phyloP scores from a whole-genome alignment of 1,139 yeast species.

The Suhomyces bolitotheri region DNA sequence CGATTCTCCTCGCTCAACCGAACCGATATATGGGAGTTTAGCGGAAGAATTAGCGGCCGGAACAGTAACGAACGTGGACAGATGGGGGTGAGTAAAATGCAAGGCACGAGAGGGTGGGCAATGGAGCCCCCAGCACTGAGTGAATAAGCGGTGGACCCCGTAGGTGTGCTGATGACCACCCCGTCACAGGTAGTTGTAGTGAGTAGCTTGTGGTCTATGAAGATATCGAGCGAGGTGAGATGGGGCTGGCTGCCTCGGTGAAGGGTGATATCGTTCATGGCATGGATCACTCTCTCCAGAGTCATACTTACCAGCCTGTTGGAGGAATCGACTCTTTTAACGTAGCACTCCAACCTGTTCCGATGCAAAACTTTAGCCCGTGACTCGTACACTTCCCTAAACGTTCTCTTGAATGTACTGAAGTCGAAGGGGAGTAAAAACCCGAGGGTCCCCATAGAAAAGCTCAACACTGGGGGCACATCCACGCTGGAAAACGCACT shows the following conservation, averaged over 20 bases:
- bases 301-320: constrained; percentile 5
- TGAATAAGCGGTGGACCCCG: constrained; percentile 94
- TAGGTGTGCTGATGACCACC: constrained; percentile 80
- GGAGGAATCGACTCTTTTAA: constrained; percentile 24
- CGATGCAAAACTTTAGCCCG: constrained; percentile 73
- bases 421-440: constrained; percentile 87
- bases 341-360: constrained; percentile 74
- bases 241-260: constrained; percentile 91
- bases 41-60: constrained; percentile 80
- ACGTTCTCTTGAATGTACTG: constrained; percentile 57
- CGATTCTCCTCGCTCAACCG: constrained; percentile 56
- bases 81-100: constrained; percentile 81
- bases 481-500: constrained; percentile 61
- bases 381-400: constrained; percentile 63
- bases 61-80: constrained; percentile 88
- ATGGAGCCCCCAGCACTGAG: constrained; percentile 90
- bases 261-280: constrained; percentile 87
- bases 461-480: constrained; percentile 88
- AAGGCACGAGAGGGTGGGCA: constrained; percentile 84
- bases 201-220: constrained; percentile 75
- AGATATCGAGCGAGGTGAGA: constrained; percentile 76
- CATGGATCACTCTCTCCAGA: constrained; percentile 47
- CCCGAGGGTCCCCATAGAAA: constrained; percentile 90
- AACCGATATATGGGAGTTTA: constrained; percentile 66
- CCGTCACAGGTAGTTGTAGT: constrained; percentile 95